Evolutionary conservation across 441 rosid genomes (phyloP), one percentile per base, ranked within the genome.

Genomic region (Omphalea diandra): DNA sequence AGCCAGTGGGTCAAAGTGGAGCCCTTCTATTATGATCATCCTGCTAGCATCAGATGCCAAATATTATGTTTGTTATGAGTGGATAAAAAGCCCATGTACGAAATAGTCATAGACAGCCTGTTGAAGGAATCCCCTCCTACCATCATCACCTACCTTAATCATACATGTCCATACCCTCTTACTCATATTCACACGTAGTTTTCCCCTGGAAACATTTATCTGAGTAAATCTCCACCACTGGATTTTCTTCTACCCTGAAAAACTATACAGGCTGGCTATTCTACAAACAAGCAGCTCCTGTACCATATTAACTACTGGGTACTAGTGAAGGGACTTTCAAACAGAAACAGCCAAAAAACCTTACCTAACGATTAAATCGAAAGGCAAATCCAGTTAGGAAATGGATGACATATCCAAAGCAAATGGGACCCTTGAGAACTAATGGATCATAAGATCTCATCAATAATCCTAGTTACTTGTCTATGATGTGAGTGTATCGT

Each of bases 101-200:
- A 49, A 18, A 31, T 31, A 20, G 44, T 58, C 55, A 65, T 44
- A 60, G 70, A 65, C 75, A 73, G 80, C 63, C 81, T 70, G 80
- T 67, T 50, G 41, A 65, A 65, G 65, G 79, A 73, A 67, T 73
- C 80, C 63, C 73, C 36, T 63, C 63, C 70, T 46, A 64, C 60
- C 67, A 73, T 50, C 33, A 52, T 74, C 77, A 69, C 72, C 75
- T 61, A 70, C 80, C 73, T 46, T 65, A 62, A 78, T 67, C 68
- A 71, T 72, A 10, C 22, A 44, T 50, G 36, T 66, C 38, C 26
- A 47, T 44, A 40, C 53, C 27, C 2, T n/a, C 31, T 49, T 1
- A 35, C n/a, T 35, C 18, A 35, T 44, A 27, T 36, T 31, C 50
- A 57, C 44, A 46, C 32, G 65, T 24, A 22, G 24, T 63, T 63